Percentiles rank a stretch among this genome's conserved stretches.
These are phyloP conservation scores for Musa balbisiana DNA, from an alignment of 202 grass and related monocot genomes.

Conservation along the genomic window DNA sequence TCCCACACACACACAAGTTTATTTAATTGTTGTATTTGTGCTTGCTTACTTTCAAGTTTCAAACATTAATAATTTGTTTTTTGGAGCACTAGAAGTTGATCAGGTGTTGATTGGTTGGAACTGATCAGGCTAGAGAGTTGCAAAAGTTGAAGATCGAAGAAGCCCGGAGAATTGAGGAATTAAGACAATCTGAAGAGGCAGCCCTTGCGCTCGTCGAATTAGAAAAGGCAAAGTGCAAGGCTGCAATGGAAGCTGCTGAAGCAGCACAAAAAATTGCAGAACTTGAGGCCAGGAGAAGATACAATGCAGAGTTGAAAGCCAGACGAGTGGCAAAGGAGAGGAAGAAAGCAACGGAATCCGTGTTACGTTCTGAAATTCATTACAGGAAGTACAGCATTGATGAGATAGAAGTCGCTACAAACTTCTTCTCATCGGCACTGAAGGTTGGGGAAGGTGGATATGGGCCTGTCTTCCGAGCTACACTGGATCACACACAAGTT, in stretches of 20 bases:
- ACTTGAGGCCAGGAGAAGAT: constrained; percentile 68
- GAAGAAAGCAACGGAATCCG: constrained; percentile 43
- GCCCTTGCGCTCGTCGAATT: constrained; percentile 67
- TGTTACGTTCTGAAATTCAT: constrained; percentile 43
- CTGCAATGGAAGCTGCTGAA: constrained; percentile 81
- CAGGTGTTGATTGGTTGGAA: constrained; percentile 21
- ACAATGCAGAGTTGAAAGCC: constrained; percentile 69
- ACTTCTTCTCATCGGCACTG: constrained; percentile 49
- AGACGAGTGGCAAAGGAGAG: constrained; percentile 55
- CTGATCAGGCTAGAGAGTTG: constrained; percentile 55
- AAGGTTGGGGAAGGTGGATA: constrained; percentile 98
- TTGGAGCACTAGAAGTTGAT: neutral
- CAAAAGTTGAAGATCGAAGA: constrained; percentile 70
- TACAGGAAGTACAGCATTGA: constrained; percentile 92
- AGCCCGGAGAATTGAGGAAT: constrained; percentile 47
- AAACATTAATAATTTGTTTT: too few relatives aligned
- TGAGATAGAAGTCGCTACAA: constrained; percentile 81
- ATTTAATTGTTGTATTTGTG: too few relatives aligned
- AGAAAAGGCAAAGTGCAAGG: constrained; percentile 87
- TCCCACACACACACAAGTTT: constrained; percentile 1
- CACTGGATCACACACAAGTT: constrained; percentile 78
- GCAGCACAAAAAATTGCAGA: constrained; percentile 74
- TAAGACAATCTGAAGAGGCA: constrained; percentile 63
- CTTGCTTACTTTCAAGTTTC: too few relatives aligned
- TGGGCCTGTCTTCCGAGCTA: constrained; percentile 77